phyloP scores from a whole-genome alignment of 2,329 filamentous ascomycete genomes.

The Clonostachys sp. region DNA sequence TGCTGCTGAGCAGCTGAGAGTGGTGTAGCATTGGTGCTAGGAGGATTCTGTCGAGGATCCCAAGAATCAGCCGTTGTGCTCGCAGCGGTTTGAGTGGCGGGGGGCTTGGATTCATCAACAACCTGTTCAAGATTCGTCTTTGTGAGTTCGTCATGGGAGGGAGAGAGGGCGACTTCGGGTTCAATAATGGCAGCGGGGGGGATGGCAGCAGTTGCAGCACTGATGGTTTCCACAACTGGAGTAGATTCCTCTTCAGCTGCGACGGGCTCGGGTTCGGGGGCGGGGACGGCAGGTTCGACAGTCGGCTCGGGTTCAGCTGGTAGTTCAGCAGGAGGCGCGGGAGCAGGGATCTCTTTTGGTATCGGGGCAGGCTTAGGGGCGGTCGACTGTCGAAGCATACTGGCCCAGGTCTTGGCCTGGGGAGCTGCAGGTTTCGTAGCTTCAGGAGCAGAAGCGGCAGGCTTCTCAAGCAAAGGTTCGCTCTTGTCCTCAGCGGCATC shows the following conservation, averaged over 20 bases:
- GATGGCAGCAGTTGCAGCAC: constrained; percentile 9
- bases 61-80: constrained; percentile 87
- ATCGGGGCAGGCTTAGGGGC: constrained; percentile 53
- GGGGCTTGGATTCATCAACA: constrained; percentile 73
- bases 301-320: constrained; percentile 26
- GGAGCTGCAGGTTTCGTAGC: constrained; percentile 30
- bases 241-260: constrained; percentile 26
- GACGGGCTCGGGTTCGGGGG: constrained; percentile 21
- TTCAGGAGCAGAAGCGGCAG: constrained; percentile 25
- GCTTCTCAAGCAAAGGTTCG: constrained; percentile 19
- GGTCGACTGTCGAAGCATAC: constrained; percentile 63
- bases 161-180: constrained; percentile 53
- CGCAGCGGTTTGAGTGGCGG: constrained; percentile 75
- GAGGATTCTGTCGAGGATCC: constrained; percentile 60
- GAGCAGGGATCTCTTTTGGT: constrained; percentile 41
- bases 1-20: constrained; percentile 60
- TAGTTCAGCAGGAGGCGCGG: constrained; percentile 28
- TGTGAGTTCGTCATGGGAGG: constrained; percentile 79
- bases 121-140: constrained; percentile 90
- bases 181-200: constrained; percentile 33
- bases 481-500: constrained; percentile 26
- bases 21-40: constrained; percentile 61
- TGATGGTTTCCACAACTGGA: constrained; percentile 21
- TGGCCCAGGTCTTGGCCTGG: constrained; percentile 65
- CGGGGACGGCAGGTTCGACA: constrained; percentile 19